phyloP scores from a whole-genome alignment of 179 eudicot species.

The Silene vulgaris region DNA sequence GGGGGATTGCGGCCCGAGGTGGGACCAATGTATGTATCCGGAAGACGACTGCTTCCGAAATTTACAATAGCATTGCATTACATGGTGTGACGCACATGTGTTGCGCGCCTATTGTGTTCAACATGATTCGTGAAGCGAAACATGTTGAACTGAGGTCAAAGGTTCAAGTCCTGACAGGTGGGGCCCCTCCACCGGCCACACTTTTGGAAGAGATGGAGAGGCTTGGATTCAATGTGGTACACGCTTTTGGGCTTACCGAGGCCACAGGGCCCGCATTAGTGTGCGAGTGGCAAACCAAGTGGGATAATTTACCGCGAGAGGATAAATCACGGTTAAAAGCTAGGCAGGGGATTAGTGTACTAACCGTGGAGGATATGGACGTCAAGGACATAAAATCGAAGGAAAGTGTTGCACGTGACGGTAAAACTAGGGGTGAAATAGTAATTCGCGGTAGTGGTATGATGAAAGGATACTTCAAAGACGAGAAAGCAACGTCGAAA shows the following conservation, averaged over 20 bases:
- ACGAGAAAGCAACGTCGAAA: constrained; percentile 33
- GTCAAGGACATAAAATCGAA: constrained; percentile 37
- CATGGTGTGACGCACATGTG: constrained; percentile 78
- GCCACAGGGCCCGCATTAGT: constrained; percentile 71
- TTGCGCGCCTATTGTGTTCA: constrained; percentile 62
- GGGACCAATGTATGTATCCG: constrained; percentile 76
- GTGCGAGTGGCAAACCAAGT: constrained; percentile 62
- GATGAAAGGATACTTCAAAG: constrained; percentile 63
- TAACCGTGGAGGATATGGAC: constrained; percentile 48
- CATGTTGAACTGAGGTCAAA: constrained; percentile 17
- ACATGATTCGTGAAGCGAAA: constrained; percentile 48
- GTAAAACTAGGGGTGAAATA: constrained; percentile 55
- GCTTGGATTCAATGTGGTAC: constrained; percentile 55
- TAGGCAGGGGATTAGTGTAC: constrained; percentile 52
- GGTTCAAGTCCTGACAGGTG: constrained; percentile 63
- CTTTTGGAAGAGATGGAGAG: constrained; percentile 43
- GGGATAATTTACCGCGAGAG: constrained; percentile 39
- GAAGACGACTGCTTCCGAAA: constrained; percentile 41
- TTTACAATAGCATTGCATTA: constrained; percentile 36
- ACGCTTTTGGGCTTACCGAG: constrained; percentile 64
- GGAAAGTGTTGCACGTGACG: constrained; percentile 43
- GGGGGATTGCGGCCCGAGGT: constrained; percentile 75
- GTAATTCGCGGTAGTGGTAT: constrained; percentile 60
- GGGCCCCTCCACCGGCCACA: constrained; percentile 64
- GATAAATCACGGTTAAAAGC: constrained; percentile 42